Conservation (phyloP, 805 yeast species). For the Cyberlindnera misumaiensis region DNA sequence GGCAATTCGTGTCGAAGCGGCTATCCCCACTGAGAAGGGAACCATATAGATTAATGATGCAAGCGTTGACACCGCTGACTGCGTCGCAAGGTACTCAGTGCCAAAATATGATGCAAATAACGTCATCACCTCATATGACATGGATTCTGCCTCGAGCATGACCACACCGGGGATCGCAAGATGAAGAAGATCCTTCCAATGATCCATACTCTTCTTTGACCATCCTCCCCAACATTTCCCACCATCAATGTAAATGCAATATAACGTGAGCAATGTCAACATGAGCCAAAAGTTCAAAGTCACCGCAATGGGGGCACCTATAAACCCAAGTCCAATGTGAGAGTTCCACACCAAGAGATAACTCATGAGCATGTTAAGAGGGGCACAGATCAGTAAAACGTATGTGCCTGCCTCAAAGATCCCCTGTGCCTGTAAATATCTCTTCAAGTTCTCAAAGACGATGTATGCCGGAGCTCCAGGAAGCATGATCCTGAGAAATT, state of each 20-base stretch:
- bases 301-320: constrained; percentile 73
- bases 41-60: constrained; percentile 61
- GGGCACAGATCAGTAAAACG: constrained; percentile 56
- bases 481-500: constrained; percentile 48
- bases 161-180: constrained; percentile 71
- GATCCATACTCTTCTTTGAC: constrained; percentile 21
- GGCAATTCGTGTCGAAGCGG: constrained; percentile 67
- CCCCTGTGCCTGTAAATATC: constrained; percentile 81
- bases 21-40: constrained; percentile 71
- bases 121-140: constrained; percentile 69
- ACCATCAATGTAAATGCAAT: constrained; percentile 41
- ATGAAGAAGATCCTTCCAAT: constrained; percentile 52
- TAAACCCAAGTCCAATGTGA: constrained; percentile 58
- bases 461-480: constrained; percentile 77
- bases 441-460: constrained; percentile 72
- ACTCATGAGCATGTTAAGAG: constrained; percentile 53
- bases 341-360: constrained; percentile 59
- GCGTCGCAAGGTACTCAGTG: constrained; percentile 63
- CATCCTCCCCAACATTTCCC: constrained; percentile 30
- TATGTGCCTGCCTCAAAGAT: constrained; percentile 81
- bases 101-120: constrained; percentile 59
- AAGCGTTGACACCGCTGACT: constrained; percentile 61
- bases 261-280: constrained; percentile 45
- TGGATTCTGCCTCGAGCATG: constrained; percentile 72
- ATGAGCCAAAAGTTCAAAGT: constrained; percentile 60